Evolutionary conservation across 108 stramenopile species (phyloP).

Genomic region (Pseudonitzschia multiseries): DNA sequence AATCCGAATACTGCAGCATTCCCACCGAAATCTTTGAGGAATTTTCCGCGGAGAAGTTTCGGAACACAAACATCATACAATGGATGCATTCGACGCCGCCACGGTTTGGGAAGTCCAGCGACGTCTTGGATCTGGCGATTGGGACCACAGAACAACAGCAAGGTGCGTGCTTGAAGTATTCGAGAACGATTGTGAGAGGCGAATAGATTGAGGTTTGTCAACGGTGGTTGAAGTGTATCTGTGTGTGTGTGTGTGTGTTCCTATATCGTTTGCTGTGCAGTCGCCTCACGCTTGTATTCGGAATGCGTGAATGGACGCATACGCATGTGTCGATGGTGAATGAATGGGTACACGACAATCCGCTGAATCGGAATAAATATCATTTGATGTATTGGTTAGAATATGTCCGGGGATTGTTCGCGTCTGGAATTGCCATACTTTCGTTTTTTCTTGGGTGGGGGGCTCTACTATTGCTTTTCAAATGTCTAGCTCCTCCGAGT

Average conservation of each 20-base stretch:
- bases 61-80: slow-evolving; percentile 17
- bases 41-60: slow-evolving; percentile 13
- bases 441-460: slow-evolving; percentile 22
- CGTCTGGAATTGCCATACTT: slow-evolving; percentile 17
- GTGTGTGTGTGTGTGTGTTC: neutral
- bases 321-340: no score
- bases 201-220: no score
- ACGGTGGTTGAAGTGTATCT: no score
- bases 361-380: no score
- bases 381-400: slow-evolving; percentile 1
- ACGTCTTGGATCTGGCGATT: slow-evolving; percentile 9
- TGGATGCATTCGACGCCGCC: slow-evolving; percentile 23
- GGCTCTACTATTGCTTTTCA: slow-evolving; percentile 14
- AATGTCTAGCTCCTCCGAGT: slow-evolving; percentile 20
- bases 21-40: slow-evolving; percentile 16
- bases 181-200: neutral
- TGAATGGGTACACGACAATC: neutral
- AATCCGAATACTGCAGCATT: slow-evolving; percentile 13
- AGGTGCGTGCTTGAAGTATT: neutral
- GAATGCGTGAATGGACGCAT: no score
- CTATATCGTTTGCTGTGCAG: neutral
- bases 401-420: slow-evolving; percentile 20
- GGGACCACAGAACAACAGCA: slow-evolving; percentile 19
- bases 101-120: slow-evolving; percentile 22
- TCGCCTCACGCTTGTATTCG: neutral